Conservation (phyloP, 2,329 filamentous ascomycete genomes). For the Sporothrix pallida region DNA sequence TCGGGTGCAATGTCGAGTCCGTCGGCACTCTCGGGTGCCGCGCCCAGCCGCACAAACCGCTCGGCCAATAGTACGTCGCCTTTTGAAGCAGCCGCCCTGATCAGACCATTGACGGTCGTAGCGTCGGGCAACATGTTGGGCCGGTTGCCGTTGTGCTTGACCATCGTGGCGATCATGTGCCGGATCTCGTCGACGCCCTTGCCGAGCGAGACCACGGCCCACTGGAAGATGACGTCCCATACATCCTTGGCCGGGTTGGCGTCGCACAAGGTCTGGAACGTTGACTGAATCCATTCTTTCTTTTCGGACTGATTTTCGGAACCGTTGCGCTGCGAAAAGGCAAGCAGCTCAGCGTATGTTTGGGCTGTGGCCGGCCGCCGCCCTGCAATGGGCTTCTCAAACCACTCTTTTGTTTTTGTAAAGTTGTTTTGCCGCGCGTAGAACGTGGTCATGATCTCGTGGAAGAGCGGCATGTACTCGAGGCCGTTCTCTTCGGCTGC, state of each 20-base stretch:
- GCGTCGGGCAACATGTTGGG: conserved; percentile 63
- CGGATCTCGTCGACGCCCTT: conserved; percentile 74
- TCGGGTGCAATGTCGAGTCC: conserved; percentile 71
- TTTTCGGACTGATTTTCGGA: conserved; percentile 44
- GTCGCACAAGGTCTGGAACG: conserved; percentile 62
- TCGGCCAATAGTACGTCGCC: conserved; percentile 75
- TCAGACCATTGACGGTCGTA: conserved; percentile 75
- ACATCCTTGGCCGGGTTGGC: conserved; percentile 54
- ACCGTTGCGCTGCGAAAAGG: conserved; percentile 59
- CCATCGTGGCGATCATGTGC: conserved; percentile 73
- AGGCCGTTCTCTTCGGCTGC: conserved; percentile 51
- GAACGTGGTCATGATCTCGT: conserved; percentile 64
- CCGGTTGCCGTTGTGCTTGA: conserved; percentile 54
- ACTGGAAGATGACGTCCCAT: conserved; percentile 77
- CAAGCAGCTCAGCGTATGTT: conserved; percentile 62
- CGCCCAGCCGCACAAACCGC: conserved; percentile 70
- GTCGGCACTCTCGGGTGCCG: conserved; percentile 39
- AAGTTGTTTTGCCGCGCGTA: conserved; percentile 65
- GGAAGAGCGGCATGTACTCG: conserved; percentile 53
- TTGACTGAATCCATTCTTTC: conserved; percentile 64
- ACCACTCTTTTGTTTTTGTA: conserved; percentile 71
- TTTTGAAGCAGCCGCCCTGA: conserved; percentile 73
- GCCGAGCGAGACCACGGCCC: conserved; percentile 72
- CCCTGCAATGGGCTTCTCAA: conserved; percentile 58
- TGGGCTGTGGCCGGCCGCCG: conserved; percentile 50